A percentile compares a stretch with the other conserved stretches of the same genome.
Evolutionary conservation across 805 yeast genomes (phyloP).

Genomic region (Limtongozyma cylindracea): DNA sequence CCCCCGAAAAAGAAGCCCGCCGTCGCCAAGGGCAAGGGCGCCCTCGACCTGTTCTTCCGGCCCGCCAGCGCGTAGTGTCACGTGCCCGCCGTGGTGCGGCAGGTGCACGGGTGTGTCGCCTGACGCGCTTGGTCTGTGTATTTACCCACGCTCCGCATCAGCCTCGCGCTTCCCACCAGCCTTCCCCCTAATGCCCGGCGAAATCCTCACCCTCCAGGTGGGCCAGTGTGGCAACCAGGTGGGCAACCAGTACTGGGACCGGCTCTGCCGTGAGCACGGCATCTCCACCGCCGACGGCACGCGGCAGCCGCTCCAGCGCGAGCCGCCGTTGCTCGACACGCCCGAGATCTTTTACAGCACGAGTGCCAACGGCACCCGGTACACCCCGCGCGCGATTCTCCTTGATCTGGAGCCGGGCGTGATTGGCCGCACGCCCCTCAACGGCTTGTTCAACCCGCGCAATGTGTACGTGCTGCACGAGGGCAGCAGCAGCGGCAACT

Average conservation of each 20-base stretch:
- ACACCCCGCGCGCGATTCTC: slow-evolving; percentile 71
- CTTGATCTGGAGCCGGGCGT: slow-evolving; percentile 85
- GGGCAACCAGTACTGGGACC: slow-evolving; percentile 84
- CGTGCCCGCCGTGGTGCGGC: no score
- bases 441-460: slow-evolving; percentile 58
- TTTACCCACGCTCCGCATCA: no score
- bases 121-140: no score
- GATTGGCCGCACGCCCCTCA: slow-evolving; percentile 24
- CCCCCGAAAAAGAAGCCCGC: slow-evolving; percentile 4
- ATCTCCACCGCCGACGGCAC: slow-evolving; percentile 45
- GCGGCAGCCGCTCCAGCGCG: slow-evolving; percentile 4
- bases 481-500: slow-evolving; percentile 89
- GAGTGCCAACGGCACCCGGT: slow-evolving; percentile 39
- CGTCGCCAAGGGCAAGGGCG: slow-evolving; percentile 7
- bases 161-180: no score
- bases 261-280: slow-evolving; percentile 71
- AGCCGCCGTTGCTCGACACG: slow-evolving; percentile 27
- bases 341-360: slow-evolving; percentile 66
- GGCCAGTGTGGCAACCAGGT: slow-evolving; percentile 97
- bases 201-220: slow-evolving; percentile 44
- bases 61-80: neutral
- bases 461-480: slow-evolving; percentile 56
- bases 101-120: no score
- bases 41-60: slow-evolving; percentile 6
- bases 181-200: slow-evolving; percentile 10